Evolutionary conservation across 129 eudicot genomes (phyloP), one percentile per base, ranked within the genome.

Genomic region (Erigeron canadensis): DNA sequence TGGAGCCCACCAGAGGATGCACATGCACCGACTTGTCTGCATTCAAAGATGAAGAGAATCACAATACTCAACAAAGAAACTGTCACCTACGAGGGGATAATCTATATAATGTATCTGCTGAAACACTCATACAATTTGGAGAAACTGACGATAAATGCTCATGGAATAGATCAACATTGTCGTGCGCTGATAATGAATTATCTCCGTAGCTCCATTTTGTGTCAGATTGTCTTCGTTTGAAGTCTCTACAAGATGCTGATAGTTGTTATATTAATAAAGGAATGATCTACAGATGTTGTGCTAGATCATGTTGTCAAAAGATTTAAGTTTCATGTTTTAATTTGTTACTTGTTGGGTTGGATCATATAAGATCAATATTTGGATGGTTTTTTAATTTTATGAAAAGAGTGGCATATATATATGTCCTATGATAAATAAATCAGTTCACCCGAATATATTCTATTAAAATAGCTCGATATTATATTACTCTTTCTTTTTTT

Each of bases 1-100:
- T 57, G 74, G 74, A 38, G 23, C 74, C 68, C 67, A 57, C 74
- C 68, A 44, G 16, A 10, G 67, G 50, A 67, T n/a, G 61, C 39
- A 38, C 80, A 67, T n/a, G 61, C 39, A 38, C 80, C 74, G n/a
- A 22, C 41, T 75, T 75, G 80, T 65, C 28, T 75, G 61, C 68
- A 23, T 37, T 34, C 6, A 11, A 67, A 43, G 67, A 23, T 57
- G 58, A 67, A 19, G 53, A 41, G 66, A 75, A 45, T 75, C 4
- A 34, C 13, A 66, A 44, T 75, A 18, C 37, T 4, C 55, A 75
- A 58, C 21, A 47, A 22, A 0, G 67, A 44, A 67, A 23, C 65
- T 10, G 4, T 75, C 13, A 54, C 66, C 0, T 74, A 48, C 16
- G 79, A 56, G 11, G 80, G 67, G 80, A 8, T 75, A 9, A 22